Percentiles rank a stretch among this genome's conserved stretches.
Evolutionary conservation across 2,329 filamentous ascomycete genomes (phyloP).

Genomic region (Trichoderma oligosporum): DNA sequence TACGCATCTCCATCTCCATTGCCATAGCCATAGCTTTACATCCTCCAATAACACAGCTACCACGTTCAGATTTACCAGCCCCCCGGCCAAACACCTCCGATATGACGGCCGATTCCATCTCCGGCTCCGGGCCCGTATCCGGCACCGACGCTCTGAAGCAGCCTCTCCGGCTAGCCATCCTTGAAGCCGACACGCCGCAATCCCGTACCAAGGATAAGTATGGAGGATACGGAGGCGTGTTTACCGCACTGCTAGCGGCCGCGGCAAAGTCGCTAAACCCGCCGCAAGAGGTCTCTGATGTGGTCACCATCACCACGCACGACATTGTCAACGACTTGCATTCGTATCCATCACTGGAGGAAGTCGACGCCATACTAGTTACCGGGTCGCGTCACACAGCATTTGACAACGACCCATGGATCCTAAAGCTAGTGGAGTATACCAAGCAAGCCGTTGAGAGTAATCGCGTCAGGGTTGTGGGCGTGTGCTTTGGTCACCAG

Average conservation of each 20-base stretch:
- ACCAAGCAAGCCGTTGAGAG: conserved; percentile 31
- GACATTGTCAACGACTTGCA: conserved; percentile 65
- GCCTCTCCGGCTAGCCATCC: conserved; percentile 73
- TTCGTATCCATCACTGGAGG: conserved; percentile 67
- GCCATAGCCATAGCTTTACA: background rate
- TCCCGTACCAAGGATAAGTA: conserved; percentile 61
- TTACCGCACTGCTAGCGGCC: conserved; percentile 55
- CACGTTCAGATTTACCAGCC: background rate
- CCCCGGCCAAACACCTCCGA: background rate
- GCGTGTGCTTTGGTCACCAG: conserved; percentile 49
- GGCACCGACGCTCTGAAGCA: conserved; percentile 24
- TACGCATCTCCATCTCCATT: conserved; percentile 6
- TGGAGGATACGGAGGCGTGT: conserved; percentile 69
- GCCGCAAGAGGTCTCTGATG: conserved; percentile 39
- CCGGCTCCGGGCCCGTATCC: conserved; percentile 15
- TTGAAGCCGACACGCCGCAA: conserved; percentile 81
- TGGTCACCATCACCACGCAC: conserved; percentile 60
- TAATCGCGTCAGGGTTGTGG: conserved; percentile 58
- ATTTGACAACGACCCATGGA: conserved; percentile 44
- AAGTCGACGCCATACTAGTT: conserved; percentile 78
- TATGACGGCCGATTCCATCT: conserved; percentile 16
- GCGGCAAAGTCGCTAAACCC: conserved; percentile 47
- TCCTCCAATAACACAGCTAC: background rate
- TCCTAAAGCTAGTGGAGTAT: conserved; percentile 41
- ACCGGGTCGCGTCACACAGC: conserved; percentile 64